These are phyloP conservation scores for Puccinellia tenuiflora DNA, from an alignment of 176 grass and related monocot species.

Conservation along the genomic window DNA sequence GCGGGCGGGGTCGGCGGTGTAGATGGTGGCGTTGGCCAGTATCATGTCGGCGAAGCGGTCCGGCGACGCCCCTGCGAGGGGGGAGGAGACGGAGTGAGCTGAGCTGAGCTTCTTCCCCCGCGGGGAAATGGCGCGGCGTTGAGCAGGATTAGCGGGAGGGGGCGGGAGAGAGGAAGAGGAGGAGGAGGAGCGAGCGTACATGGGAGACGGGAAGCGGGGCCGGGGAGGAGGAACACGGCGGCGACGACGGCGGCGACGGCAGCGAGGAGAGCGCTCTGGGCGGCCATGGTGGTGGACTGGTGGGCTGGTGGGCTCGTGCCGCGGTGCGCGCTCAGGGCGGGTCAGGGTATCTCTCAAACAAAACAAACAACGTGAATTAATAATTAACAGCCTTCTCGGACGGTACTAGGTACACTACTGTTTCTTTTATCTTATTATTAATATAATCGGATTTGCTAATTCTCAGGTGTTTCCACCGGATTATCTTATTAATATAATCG, in stretches of 20 bases:
- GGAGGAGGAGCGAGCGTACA: conserved; percentile 14
- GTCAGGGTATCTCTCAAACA: too few relatives aligned
- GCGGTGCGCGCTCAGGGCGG: too few relatives aligned
- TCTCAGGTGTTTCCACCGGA: too few relatives aligned
- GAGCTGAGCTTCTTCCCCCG: neutral
- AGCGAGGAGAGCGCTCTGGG: conserved; percentile 24
- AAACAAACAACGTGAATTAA: too few relatives aligned
- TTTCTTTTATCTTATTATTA: too few relatives aligned
- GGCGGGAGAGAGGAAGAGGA: neutral
- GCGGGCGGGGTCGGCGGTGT: conserved; percentile 65
- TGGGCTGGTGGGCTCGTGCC: too few relatives aligned
- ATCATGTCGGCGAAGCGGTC: conserved; percentile 61
- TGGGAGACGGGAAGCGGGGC: neutral
- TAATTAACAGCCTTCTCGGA: too few relatives aligned
- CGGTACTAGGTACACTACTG: too few relatives aligned
- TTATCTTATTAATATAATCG: too few relatives aligned
- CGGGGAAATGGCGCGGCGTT: too few relatives aligned
- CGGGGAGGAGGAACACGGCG: conserved; percentile 11
- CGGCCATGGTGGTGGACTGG: conserved; percentile 13
- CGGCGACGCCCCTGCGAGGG: conserved; percentile 25
- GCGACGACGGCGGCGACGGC: conserved; percentile 18
- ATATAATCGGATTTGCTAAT: too few relatives aligned
- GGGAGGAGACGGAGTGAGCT: conserved; percentile 25
- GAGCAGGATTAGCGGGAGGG: neutral
- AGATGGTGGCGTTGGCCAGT: conserved; percentile 86